These are phyloP conservation scores for Lachnellula suecica DNA, from an alignment of 2,329 filamentous ascomycete genomes.

Conservation along the genomic window DNA sequence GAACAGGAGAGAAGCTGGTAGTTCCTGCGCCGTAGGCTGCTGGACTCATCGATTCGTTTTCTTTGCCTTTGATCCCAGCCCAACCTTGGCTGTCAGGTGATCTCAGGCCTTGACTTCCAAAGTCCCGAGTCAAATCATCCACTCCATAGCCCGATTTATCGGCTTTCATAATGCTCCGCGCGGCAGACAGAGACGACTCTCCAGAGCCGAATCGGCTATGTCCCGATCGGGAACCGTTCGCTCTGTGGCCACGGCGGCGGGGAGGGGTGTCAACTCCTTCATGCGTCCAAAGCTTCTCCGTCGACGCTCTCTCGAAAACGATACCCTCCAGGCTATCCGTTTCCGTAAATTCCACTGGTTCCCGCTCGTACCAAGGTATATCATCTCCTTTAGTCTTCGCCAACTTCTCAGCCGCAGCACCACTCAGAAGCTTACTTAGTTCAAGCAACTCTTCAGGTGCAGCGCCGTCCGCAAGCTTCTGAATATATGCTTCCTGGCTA, in stretches of 20 bases:
- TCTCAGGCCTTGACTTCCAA: neutral
- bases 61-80: neutral
- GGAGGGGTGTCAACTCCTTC: neutral
- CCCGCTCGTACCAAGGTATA: slow-evolving; percentile 9
- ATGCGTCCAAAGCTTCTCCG: slow-evolving; percentile 1
- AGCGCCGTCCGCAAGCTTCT: neutral
- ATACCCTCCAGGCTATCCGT: slow-evolving; percentile 1
- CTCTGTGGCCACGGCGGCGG: neutral
- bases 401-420: neutral
- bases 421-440: neutral
- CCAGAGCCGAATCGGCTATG: neutral
- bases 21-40: too few relatives aligned
- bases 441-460: neutral
- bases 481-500: neutral
- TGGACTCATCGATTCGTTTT: neutral
- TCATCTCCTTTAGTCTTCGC: neutral
- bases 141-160: neutral
- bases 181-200: neutral
- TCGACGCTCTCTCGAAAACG: slow-evolving; percentile 1
- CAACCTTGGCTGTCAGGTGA: neutral
- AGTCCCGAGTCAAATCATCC: neutral
- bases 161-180: too few relatives aligned
- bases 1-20: too few relatives aligned
- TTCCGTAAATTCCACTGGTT: neutral
- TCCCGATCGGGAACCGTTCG: too few relatives aligned